Conservation (phyloP, 2,329 filamentous ascomycete genomes). For the Aureobasidium pullulans region DNA sequence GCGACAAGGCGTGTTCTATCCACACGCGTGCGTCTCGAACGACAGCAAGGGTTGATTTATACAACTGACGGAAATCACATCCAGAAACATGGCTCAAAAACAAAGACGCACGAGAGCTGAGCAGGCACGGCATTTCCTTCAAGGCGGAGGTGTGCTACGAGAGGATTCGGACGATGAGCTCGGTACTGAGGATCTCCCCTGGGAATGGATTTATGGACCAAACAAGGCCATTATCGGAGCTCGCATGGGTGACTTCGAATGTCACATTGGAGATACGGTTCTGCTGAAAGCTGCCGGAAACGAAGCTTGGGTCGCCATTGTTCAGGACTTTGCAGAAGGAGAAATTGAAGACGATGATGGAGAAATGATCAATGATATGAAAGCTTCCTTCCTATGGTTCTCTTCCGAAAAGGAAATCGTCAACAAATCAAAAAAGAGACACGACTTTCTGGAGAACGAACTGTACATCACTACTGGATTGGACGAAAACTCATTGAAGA, state of each 20-base stretch:
- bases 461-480: constrained; percentile 83
- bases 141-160: constrained; percentile 55
- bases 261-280: constrained; percentile 73
- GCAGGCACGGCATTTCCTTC: constrained; percentile 44
- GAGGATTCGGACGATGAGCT: constrained; percentile 89
- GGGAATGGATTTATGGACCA: constrained; percentile 52
- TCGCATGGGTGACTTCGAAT: constrained; percentile 72
- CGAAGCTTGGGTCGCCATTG: constrained; percentile 87
- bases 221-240: constrained; percentile 61
- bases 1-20: background rate
- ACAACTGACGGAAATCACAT: background rate
- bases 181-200: constrained; percentile 42
- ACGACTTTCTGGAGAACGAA: constrained; percentile 74
- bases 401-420: constrained; percentile 83
- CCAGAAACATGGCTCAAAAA: constrained; percentile 16
- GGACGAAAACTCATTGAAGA: constrained; percentile 77
- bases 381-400: constrained; percentile 93
- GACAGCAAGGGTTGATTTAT: background rate
- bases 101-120: constrained; percentile 35
- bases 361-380: constrained; percentile 48
- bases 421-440: constrained; percentile 72
- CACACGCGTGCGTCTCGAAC: background rate
- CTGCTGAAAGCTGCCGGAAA: constrained; percentile 84
- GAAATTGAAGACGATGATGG: constrained; percentile 57
- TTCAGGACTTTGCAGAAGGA: constrained; percentile 71